Conservation (phyloP, 192 early-diverging fungal genomes). For the Podila minutissima region DNA sequence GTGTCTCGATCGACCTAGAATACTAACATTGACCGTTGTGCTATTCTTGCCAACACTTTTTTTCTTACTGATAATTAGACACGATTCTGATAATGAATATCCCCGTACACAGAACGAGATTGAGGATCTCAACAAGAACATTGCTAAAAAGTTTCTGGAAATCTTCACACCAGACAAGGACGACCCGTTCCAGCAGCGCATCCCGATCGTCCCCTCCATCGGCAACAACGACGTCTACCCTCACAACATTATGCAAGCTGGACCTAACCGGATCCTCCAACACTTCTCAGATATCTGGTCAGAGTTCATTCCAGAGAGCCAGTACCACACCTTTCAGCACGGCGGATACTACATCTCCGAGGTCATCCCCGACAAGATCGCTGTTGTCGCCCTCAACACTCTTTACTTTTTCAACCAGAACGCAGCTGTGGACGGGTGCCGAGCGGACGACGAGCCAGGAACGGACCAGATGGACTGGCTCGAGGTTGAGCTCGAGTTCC, state of each 20-base stretch:
- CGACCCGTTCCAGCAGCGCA: constrained; percentile 26
- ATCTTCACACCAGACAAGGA: constrained; percentile 56
- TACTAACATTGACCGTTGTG: no score
- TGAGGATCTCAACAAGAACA: constrained; percentile 60
- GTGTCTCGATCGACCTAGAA: no score
- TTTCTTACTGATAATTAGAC: constrained; percentile 51
- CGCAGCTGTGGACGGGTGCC: constrained; percentile 72
- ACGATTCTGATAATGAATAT: constrained; percentile 72
- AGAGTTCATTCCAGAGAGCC: constrained; percentile 67
- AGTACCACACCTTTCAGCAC: constrained; percentile 66
- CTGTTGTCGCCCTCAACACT: constrained; percentile 74
- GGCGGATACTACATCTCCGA: constrained; percentile 76
- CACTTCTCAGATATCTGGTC: constrained; percentile 64
- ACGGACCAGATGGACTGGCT: constrained; percentile 75
- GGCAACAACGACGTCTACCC: constrained; percentile 80
- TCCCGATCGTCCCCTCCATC: constrained; percentile 63
- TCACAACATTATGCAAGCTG: constrained; percentile 68
- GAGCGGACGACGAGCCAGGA: constrained; percentile 64
- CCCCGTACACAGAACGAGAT: constrained; percentile 73
- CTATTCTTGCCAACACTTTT: no score
- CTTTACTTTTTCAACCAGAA: constrained; percentile 80
- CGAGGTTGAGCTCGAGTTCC: constrained; percentile 62
- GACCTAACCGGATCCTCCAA: constrained; percentile 61
- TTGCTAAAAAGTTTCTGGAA: constrained; percentile 54
- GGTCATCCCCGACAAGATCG: constrained; percentile 61